Evolutionary conservation across 2,329 filamentous ascomycete species (phyloP).

Genomic region (Alternaria hordeiaustralica): DNA sequence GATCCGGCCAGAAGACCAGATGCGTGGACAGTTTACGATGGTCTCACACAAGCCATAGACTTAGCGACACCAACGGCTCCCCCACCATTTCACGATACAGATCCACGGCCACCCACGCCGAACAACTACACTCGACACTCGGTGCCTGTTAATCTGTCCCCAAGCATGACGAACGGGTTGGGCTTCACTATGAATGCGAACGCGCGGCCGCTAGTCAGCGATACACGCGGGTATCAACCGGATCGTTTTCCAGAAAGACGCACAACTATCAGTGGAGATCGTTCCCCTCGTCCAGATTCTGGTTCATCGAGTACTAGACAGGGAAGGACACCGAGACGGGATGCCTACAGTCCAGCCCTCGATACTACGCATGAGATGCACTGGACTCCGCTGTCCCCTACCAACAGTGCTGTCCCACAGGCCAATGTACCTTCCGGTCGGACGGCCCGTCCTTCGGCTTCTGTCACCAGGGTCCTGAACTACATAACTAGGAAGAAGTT

Average conservation of each 20-base stretch:
- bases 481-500: background rate
- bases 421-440: fast-evolving
- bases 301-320: fast-evolving
- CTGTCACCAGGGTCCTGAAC: fast-evolving
- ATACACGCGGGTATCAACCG: background rate
- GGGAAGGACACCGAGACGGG: fast-evolving
- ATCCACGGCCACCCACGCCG: too few relatives aligned
- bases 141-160: background rate
- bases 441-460: background rate
- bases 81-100: too few relatives aligned
- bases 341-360: fast-evolving
- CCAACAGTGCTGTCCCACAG: fast-evolving
- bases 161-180: too few relatives aligned
- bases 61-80: background rate
- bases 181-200: too few relatives aligned
- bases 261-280: background rate
- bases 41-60: background rate
- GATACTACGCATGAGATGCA: background rate
- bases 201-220: fast-evolving
- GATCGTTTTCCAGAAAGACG: background rate
- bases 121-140: background rate
- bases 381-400: background rate
- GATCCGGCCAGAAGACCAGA: background rate
- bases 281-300: background rate
- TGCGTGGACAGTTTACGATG: background rate